Evolutionary conservation across 306 rosid genomes (phyloP).

Genomic region (Citrullus mucosospermus): DNA sequence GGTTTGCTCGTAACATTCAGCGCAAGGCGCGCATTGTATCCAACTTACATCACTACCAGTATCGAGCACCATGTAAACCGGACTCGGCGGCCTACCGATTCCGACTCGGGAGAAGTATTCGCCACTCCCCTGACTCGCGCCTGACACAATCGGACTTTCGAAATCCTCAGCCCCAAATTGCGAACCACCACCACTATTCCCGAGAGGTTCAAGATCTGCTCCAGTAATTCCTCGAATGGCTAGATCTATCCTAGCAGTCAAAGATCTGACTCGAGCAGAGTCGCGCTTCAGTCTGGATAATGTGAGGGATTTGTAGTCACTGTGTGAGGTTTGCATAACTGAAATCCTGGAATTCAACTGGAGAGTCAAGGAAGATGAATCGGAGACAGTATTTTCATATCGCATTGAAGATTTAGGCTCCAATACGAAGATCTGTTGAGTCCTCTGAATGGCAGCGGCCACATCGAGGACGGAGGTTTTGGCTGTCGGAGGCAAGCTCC

Average conservation of each 20-base stretch:
- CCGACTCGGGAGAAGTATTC: slow-evolving; percentile 87
- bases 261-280: slow-evolving; percentile 59
- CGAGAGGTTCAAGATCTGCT: slow-evolving; percentile 34
- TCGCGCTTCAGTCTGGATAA: slow-evolving; percentile 56
- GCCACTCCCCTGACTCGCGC: slow-evolving; percentile 88
- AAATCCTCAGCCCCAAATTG: slow-evolving; percentile 18
- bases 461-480: slow-evolving; percentile 40
- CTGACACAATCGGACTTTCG: slow-evolving; percentile 48
- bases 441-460: slow-evolving; percentile 24
- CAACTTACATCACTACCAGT: slow-evolving; percentile 97
- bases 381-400: background rate
- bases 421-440: slow-evolving; percentile 9
- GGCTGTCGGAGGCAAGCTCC: slow-evolving; percentile 1
- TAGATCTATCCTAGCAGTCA: slow-evolving; percentile 40
- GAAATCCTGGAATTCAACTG: slow-evolving; percentile 47
- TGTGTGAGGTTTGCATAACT: slow-evolving; percentile 16
- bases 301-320: slow-evolving; percentile 41
- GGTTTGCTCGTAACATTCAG: slow-evolving; percentile 71
- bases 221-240: slow-evolving; percentile 17
- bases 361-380: slow-evolving; percentile 14
- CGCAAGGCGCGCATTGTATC: slow-evolving; percentile 89
- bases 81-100: slow-evolving; percentile 66
- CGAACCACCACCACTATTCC: background rate
- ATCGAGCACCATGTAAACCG: slow-evolving; percentile 65
- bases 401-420: background rate